These are phyloP conservation scores for Colletotrichum endophyticum DNA, from an alignment of 2,329 filamentous ascomycete genomes.

Conservation along the genomic window DNA sequence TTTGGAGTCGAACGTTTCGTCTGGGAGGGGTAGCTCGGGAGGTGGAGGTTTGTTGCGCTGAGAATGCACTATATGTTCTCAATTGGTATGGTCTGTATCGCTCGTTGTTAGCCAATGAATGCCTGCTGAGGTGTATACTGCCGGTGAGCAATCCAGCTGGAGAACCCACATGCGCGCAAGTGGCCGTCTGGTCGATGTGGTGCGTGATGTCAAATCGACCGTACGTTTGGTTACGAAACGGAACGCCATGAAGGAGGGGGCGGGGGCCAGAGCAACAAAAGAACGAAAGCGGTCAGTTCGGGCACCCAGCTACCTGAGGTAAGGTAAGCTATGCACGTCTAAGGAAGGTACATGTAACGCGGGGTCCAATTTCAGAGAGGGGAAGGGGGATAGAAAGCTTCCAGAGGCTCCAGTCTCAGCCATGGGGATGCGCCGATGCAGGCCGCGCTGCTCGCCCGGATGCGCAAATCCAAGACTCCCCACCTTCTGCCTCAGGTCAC, in stretches of 20 bases:
- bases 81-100: not conserved
- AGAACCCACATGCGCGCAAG: constrained; percentile 9
- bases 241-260: constrained; percentile 15
- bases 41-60: not conserved
- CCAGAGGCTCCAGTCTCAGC: constrained; percentile 6
- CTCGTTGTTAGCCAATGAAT: not conserved
- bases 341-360: constrained; percentile 16
- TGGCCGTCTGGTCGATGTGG: constrained; percentile 2
- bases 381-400: constrained; percentile 12
- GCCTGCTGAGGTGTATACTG: not conserved
- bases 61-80: not conserved
- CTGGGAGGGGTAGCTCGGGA: constrained; percentile 5
- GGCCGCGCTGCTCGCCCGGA: constrained; percentile 2
- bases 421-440: constrained; percentile 3
- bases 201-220: constrained; percentile 12
- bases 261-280: constrained; percentile 8
- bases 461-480: not conserved
- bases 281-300: constrained; percentile 18
- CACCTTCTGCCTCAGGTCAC: constrained; percentile 17
- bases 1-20: constrained; percentile 4
- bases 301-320: not conserved
- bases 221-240: constrained; percentile 13
- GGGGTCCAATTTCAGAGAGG: constrained; percentile 13
- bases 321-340: constrained; percentile 8
- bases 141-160: not conserved